Percentiles rank a stretch among this genome's conserved stretches.
Evolutionary conservation across 148 eudicot species (phyloP).

Genomic region (Rhododendron mucronatum): DNA sequence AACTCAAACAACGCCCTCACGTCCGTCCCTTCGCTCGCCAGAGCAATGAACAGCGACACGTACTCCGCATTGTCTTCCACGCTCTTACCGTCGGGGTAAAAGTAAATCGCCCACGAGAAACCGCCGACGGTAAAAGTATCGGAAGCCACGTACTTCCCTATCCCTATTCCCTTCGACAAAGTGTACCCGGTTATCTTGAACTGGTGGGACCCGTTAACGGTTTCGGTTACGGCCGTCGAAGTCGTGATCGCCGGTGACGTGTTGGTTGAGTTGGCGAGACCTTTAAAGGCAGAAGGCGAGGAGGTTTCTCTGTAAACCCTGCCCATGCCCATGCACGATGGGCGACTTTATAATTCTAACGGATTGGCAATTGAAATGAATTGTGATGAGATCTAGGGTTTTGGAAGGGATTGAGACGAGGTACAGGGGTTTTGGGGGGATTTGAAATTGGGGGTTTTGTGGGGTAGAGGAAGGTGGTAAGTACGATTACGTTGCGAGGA

Average conservation of each 20-base stretch:
- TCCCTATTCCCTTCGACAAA: conserved; percentile 39
- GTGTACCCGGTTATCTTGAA: conserved; percentile 47
- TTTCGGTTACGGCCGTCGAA: conserved; percentile 33
- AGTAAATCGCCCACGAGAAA: conserved; percentile 45
- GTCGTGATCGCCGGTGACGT: conserved; percentile 21
- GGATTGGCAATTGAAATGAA: neutral
- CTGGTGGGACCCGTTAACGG: conserved; percentile 39
- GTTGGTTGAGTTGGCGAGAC: neutral
- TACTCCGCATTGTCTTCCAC: conserved; percentile 38
- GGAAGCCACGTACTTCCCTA: conserved; percentile 45
- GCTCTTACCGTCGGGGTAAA: conserved; percentile 55
- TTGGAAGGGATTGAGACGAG: neutral
- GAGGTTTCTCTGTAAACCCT: conserved; percentile 29
- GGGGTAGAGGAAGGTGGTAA: neutral
- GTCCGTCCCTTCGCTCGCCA: conserved; percentile 50
- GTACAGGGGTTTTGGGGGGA: neutral
- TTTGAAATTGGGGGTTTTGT: neutral
- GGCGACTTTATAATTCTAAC: neutral
- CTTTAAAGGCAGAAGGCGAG: conserved; percentile 5
- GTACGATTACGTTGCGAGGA: neutral
- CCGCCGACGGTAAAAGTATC: conserved; percentile 47
- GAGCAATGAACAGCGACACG: conserved; percentile 50
- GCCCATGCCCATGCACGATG: conserved; percentile 29
- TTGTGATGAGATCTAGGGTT: conserved; percentile 12
- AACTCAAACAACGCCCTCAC: conserved; percentile 55